Evolutionary conservation across 768 basidiomycete species (phyloP).

Genomic region (Hemileccinum rubropunctum): DNA sequence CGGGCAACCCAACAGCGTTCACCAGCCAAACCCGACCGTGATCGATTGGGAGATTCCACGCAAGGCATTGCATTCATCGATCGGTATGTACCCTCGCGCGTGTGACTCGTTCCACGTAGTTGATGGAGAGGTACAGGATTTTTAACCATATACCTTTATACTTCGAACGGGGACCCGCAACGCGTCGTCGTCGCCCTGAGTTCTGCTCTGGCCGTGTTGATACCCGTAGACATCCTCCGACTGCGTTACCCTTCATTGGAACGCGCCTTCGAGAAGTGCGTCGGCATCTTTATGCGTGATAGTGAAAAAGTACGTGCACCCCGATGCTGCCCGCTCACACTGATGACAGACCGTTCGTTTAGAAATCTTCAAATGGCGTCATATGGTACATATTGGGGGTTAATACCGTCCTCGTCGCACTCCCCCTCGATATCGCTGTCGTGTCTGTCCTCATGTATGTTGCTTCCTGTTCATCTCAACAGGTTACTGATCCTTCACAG

Average conservation of each 20-base stretch:
- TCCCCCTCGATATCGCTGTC: constrained; percentile 87
- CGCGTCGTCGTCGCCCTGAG: constrained; percentile 62
- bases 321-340: not conserved
- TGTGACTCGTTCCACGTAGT: constrained; percentile 2
- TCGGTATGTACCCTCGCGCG: constrained; percentile 54
- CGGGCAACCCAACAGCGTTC: constrained; percentile 3
- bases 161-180: constrained; percentile 43
- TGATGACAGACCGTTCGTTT: not conserved
- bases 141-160: constrained; percentile 58
- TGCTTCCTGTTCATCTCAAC: not conserved
- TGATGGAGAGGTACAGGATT: constrained; percentile 45
- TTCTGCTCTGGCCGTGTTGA: constrained; percentile 62
- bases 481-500: constrained; percentile 36
- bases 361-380: constrained; percentile 77
- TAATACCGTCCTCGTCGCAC: constrained; percentile 66
- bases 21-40: constrained; percentile 15
- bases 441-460: constrained; percentile 86
- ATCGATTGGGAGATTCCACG: constrained; percentile 90
- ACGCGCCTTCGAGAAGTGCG: constrained; percentile 60
- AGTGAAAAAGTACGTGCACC: constrained; percentile 60
- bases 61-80: constrained; percentile 84
- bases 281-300: constrained; percentile 90
- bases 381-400: constrained; percentile 89
- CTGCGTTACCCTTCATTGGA: constrained; percentile 65
- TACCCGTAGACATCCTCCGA: constrained; percentile 74